Base-by-base conservation (phyloP, 805 yeast species). In the Debaryomyces tyrocola region DNA sequence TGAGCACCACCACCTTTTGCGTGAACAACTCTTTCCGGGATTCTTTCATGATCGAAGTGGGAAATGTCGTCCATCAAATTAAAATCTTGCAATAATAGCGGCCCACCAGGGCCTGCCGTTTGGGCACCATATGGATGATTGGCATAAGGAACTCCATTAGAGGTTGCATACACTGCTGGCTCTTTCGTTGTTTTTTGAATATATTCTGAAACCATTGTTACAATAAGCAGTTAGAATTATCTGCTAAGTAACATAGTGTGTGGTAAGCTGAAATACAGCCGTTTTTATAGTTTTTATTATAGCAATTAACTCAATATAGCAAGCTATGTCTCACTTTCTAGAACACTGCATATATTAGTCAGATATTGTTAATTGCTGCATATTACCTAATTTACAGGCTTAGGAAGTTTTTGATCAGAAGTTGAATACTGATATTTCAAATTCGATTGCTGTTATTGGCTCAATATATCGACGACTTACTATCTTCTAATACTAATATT, bases 11-110 rank as follows among this genome's bases (percentile, higher is more conserved):
- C 79, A 44, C 87, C 87, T 60, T 80, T 80, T 44, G 85, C 85
- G 58, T 82, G 87, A 35, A 81, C 87, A 37, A 82, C 85, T 56
- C 87, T 75, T 66, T 82, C 87, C 27, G 87, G 85, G 43, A 81
- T 73, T 49, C 85, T 74, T 63, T 82, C 86, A 53, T 83, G 75
- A 67, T 81, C 84, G 55, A 82, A 82, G 60, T 80, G 85, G 18
- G 84, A 75, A 27, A 82, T 60, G 39, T 74, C 64, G 55, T 82
- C 87, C 37, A 82, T 60, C 47, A 80, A 66, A 64, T 81, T 80
- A 59, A 72, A 69, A 62, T 82, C 87, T 62, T 81, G 85, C 40
- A 82, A 57, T 43, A 82, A 67, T 42, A 81, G 64, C 9, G 85
- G 86, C 20, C 87, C 87, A 38, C 65, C 74, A 9, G 74, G 74